These are phyloP conservation scores for Xylaria palmicola DNA, from an alignment of 495 filamentous ascomycete genomes.

Conservation along the genomic window DNA sequence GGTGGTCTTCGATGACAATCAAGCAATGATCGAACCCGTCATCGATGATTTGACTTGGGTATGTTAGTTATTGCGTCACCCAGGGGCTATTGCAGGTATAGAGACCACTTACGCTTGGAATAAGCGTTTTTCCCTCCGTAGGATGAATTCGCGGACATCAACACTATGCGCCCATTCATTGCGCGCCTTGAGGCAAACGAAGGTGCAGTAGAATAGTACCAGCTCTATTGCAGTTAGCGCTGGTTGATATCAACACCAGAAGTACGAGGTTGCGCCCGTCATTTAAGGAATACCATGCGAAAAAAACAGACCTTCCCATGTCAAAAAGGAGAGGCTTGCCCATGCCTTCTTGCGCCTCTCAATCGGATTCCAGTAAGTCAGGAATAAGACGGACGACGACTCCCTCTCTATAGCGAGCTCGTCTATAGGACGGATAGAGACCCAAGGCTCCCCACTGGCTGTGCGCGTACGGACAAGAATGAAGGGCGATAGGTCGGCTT, in stretches of 20 bases:
- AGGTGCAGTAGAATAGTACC: slow-evolving; percentile 77
- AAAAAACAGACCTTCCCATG: slow-evolving; percentile 52
- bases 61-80: slow-evolving; percentile 17
- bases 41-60: slow-evolving; percentile 66
- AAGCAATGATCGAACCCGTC: slow-evolving; percentile 68
- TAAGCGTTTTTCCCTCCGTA: slow-evolving; percentile 61
- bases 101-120: slow-evolving; percentile 66
- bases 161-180: slow-evolving; percentile 54
- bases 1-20: slow-evolving; percentile 66
- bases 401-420: slow-evolving; percentile 50
- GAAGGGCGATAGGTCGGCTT: slow-evolving; percentile 40
- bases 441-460: slow-evolving; percentile 32
- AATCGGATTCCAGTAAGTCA: slow-evolving; percentile 48
- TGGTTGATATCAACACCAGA: neutral
- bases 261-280: too few species aligned
- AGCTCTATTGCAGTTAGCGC: slow-evolving; percentile 47
- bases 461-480: slow-evolving; percentile 29
- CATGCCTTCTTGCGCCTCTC: slow-evolving; percentile 47
- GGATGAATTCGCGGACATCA: slow-evolving; percentile 57
- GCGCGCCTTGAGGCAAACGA: slow-evolving; percentile 71
- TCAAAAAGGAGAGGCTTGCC: slow-evolving; percentile 52
- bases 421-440: slow-evolving; percentile 46
- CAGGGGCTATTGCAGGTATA: neutral
- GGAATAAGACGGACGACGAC: slow-evolving; percentile 42
- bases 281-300: too few species aligned